Evolutionary conservation across 345 rosid species (phyloP).

Genomic region (Luvunga scandens): DNA sequence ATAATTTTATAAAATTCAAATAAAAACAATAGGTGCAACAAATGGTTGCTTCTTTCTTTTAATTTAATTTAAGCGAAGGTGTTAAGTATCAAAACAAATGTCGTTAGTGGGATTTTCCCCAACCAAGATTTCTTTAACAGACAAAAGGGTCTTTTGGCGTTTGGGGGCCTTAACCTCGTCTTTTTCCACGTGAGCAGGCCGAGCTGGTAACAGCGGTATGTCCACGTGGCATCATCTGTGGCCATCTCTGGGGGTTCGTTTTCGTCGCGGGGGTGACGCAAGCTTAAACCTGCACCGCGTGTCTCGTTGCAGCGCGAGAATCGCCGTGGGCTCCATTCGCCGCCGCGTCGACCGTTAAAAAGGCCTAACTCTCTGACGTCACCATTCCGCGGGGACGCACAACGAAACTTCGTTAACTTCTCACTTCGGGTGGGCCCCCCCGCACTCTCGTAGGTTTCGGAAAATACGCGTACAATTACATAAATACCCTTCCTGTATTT

Average conservation of each 20-base stretch:
- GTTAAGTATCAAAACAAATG: neutral
- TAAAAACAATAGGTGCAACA: too few relatives aligned
- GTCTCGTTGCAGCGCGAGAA: constrained; percentile 10
- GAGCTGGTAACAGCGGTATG: neutral
- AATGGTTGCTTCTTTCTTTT: too few relatives aligned
- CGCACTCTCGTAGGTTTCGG: neutral
- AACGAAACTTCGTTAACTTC: neutral
- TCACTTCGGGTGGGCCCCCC: neutral
- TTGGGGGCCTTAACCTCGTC: neutral
- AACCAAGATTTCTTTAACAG: neutral
- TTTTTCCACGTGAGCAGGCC: constrained; percentile 11
- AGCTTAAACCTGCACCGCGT: constrained; percentile 24
- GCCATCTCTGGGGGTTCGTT: neutral
- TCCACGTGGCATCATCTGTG: neutral
- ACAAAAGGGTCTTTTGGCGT: neutral
- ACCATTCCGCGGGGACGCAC: neutral
- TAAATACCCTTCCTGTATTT: neutral
- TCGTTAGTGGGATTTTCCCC: neutral
- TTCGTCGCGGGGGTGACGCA: constrained; percentile 12
- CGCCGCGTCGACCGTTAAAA: constrained; percentile 42
- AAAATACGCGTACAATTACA: neutral
- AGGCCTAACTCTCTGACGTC: constrained; percentile 28
- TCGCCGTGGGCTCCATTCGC: constrained; percentile 2
- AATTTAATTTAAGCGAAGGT: neutral
- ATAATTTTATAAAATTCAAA: too few relatives aligned